Evolutionary conservation across 2,329 filamentous ascomycete genomes (phyloP).

Genomic region (Alternaria metachromatica): DNA sequence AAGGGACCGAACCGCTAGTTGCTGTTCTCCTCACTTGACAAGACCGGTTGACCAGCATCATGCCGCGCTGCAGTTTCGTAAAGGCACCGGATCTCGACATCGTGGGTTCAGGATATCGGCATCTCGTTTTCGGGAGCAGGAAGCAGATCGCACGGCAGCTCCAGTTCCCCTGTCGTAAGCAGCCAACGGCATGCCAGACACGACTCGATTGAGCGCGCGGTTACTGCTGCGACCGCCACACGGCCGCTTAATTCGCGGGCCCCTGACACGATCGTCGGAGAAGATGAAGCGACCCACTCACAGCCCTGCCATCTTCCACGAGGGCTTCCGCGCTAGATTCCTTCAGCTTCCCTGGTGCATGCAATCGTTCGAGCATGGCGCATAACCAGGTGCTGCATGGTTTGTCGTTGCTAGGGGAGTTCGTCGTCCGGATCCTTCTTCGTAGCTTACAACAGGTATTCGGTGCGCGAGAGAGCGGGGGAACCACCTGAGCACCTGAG

Average conservation of each 20-base stretch:
- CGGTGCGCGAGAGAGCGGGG: not conserved
- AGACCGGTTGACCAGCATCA: not conserved
- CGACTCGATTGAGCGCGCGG: conserved; percentile 30
- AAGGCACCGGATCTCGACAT: not conserved
- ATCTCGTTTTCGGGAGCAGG: conserved; percentile 20
- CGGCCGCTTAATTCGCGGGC: conserved; percentile 13
- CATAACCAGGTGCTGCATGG: conserved; percentile 7
- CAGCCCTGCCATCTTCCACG: conserved; percentile 11
- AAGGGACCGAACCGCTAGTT: conserved; percentile 11
- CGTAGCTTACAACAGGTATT: not conserved
- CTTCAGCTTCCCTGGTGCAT: not conserved
- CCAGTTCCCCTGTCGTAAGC: conserved; percentile 19
- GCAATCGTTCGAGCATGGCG: conserved; percentile 5
- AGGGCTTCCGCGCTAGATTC: conserved; percentile 11
- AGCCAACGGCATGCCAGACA: conserved; percentile 20
- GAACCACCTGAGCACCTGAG: not conserved
- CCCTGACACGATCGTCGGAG: conserved; percentile 16
- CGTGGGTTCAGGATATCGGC: conserved; percentile 10
- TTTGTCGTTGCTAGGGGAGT: conserved; percentile 3
- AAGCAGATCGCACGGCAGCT: conserved; percentile 1
- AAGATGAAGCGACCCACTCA: conserved; percentile 19
- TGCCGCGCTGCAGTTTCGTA: conserved; percentile 11
- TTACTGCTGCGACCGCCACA: conserved; percentile 15
- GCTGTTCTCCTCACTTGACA: not conserved
- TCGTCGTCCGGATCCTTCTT: not conserved